Percentiles rank a stretch among this genome's conserved stretches.
phyloP scores from a whole-genome alignment of 805 yeast species.

The Saitoella complicata region DNA sequence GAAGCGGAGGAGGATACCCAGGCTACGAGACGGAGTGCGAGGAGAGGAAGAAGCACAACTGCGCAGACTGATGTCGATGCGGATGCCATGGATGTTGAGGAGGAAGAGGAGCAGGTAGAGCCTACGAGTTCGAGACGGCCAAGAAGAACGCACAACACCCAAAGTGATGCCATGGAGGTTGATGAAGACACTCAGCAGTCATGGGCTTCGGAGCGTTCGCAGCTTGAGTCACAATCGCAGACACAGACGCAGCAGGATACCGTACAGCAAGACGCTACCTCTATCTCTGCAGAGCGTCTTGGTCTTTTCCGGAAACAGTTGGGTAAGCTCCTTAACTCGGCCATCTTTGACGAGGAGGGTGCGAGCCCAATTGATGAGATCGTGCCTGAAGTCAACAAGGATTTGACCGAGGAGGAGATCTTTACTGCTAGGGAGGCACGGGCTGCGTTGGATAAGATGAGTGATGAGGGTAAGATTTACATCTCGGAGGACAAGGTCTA shows the following conservation, averaged over 20 bases:
- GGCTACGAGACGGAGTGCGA: slow-evolving; percentile 2
- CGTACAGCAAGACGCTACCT: slow-evolving; percentile 11
- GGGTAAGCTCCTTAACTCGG: slow-evolving; percentile 32
- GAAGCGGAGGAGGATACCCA: slow-evolving; percentile 13
- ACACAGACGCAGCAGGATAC: slow-evolving; percentile 2
- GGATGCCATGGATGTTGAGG: not conserved
- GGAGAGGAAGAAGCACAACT: not conserved
- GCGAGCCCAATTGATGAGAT: slow-evolving; percentile 24
- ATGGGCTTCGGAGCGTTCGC: not conserved
- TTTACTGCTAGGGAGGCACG: slow-evolving; percentile 23
- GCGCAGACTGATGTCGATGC: not conserved
- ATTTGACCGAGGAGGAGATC: slow-evolving; percentile 25
- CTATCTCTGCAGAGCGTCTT: slow-evolving; percentile 37
- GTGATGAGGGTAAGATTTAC: slow-evolving; percentile 23
- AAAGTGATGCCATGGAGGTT: not conserved
- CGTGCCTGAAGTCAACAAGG: slow-evolving; percentile 28
- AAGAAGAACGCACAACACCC: no score
- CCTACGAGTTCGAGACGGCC: not conserved
- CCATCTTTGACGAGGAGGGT: slow-evolving; percentile 26
- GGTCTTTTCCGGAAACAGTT: slow-evolving; percentile 29
- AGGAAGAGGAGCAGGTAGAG: not conserved
- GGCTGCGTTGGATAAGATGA: slow-evolving; percentile 24
- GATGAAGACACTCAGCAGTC: slow-evolving; percentile 3
- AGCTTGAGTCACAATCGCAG: slow-evolving; percentile 10
- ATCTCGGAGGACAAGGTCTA: slow-evolving; percentile 21